Evolutionary conservation across 805 yeast species (phyloP), one percentile per base, ranked within the genome.

Genomic region (Starmerella ratchasimensis): DNA sequence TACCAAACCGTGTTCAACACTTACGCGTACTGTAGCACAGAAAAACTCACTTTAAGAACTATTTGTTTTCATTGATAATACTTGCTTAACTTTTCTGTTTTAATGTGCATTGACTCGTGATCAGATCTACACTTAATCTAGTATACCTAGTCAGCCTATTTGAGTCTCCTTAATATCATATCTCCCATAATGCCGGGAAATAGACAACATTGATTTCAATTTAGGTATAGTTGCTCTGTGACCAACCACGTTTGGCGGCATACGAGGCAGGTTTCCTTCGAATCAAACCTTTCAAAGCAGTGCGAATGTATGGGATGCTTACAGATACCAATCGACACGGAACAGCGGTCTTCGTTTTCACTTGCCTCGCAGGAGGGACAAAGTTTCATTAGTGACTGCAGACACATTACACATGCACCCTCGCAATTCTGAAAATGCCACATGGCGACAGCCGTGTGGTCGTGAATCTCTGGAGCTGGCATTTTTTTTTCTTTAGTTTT

Each of bases 301-400:
- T 43, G 41, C 18, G n/a, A 5, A 31, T 43, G 46, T 13, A 43
- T 16, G 9, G 28, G 23, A 16, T 43, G 46, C 26, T 35, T 23
- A 28, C 46, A 43, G n/a, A 11, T 17, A 16, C 43, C 46, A 3
- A 31, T 19, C 5, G 14, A 14, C 4, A 39, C 21, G 5, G 25
- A 7, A 33, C 46, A 43, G 5, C 13, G 13, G 2, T 31, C 13
- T n/a, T 14, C 27, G n/a, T n/a, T 14, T 6, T 39, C 27, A 20
- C 28, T 25, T 10, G 24, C 5, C 22, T 38, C 38, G 30, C 45
- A 42, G 8, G 24, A 14, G 16, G 27, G 19, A 30, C 45, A 42
- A 4, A 37, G 31, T 5, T 31, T 25, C 43, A 42, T 42, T 7
- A 42, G 36, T 19, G 39, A 34, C 23, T 42, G 31, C 24, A 38